Evolutionary conservation across 305 asterid species (phyloP), one percentile per base, ranked within the genome.

Genomic region (Solanum hybrid): DNA sequence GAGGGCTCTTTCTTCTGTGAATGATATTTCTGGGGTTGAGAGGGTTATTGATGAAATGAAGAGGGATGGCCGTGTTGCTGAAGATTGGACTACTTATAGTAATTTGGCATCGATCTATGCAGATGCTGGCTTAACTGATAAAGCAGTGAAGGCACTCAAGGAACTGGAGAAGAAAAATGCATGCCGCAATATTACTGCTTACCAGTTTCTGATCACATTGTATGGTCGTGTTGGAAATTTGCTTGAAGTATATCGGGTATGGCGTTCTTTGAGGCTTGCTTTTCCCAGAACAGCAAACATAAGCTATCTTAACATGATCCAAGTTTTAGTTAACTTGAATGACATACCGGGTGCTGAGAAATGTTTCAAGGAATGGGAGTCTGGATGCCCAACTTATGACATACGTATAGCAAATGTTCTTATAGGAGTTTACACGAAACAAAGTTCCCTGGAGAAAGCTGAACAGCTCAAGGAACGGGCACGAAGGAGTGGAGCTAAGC

Each of bases 311-410:
- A 96, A 96, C 92, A 95, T 97, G 98, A 97, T 95, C 73, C 98
- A 93, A 71, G 95, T 93, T 78, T 89, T 97, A 92, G 96, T 96
- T 77, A 95, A 94, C 76, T 90, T 95, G 91, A 93, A 97, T 80
- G 99, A 97, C 92, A 78, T 96, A 88, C 98, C 99, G 5, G 99
- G 98, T 89, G 99, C 99, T 7, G 99, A 96, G 94, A 95, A 95
- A 91, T 97, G 98, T 92, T 96, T 93, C 92, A 92, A 90, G 86
- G 99, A 97, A 89, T 97, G 98, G 99, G 93, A 92, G 79, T 91
- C 94, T 76, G 92, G 90, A 35, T 89, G 89, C 90, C 88, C 95
- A 38, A 91, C 91, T 87, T 95, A 93, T 89, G 99, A 97, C 90
- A 93, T 96, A 66, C 99, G 98, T 34, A 80, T 96, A 36, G 97